Base-by-base conservation (phyloP, 2,329 filamentous ascomycete genomes). In the Ceratocystis huliohia region DNA sequence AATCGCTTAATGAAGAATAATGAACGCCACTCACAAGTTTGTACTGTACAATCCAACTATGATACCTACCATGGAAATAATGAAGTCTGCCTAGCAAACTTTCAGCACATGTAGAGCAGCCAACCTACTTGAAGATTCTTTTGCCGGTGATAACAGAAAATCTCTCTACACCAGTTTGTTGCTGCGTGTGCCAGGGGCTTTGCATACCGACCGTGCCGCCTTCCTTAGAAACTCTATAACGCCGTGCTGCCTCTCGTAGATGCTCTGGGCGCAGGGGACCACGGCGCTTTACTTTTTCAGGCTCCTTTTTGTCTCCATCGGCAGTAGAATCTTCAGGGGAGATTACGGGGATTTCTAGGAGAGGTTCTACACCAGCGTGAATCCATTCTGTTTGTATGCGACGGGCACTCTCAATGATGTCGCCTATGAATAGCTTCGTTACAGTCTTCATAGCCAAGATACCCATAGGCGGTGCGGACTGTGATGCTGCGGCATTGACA, bases 401-500 rank as follows among this genome's bases (percentile, higher is more conserved):
- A 64, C 88, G 81, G 8, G 89, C 88, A 62, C 81, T 78, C 73
- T 91, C 88, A 69, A 92, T 87, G 61, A 93, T 80, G 69, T 91
- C 86, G 64, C 88, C 88, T 3, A 88, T 82, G 73, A 89, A 91
- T 68, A 89, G 80, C 75, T 93, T 93, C 61, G 87, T 85, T 22
- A 89, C 88, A 0, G 86, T 84, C 62, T 85, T 86, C 72, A 92
- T 87, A n/a, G 87, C 86, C 25, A 88, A 84, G 69, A 89, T 86
- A 63, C 91, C 87, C 70, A 84, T 87, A 22, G 83, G 80, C 0
- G 88, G 87, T 0, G 90, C 88, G 1, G 87, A 91, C 73, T 92
- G 89, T 0, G 87, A 90, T 7, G 91, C 86, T 1, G 88, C 90
- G 67, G 88, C 87, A 72, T 92, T 93, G 73, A 91, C 86, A 68